A percentile compares a stretch with the other conserved stretches of the same genome.
These are phyloP conservation scores for Flaveria sonorensis DNA, from an alignment of 129 eudicot genomes.

Conservation along the genomic window DNA sequence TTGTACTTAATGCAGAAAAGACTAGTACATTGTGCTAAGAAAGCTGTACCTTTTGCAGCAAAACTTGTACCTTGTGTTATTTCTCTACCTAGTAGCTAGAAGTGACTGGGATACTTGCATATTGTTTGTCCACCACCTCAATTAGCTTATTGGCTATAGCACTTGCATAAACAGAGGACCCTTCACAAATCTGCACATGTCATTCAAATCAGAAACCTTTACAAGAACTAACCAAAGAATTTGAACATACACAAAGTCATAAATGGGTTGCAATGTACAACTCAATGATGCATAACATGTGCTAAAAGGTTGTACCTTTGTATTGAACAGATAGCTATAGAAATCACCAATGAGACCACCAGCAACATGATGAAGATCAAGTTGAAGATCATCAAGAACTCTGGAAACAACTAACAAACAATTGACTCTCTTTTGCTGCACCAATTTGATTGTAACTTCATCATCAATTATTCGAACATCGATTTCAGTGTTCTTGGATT, in stretches of 20 bases:
- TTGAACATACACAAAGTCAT: background rate
- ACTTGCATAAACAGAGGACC: conserved; percentile 90
- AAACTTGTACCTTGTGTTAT: conserved; percentile 31
- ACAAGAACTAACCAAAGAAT: background rate
- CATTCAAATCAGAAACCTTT: conserved; percentile 24
- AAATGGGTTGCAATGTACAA: conserved; percentile 23
- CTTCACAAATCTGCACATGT: conserved; percentile 81
- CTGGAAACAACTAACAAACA: conserved; percentile 71
- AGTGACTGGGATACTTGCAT: conserved; percentile 62
- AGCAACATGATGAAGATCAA: conserved; percentile 95
- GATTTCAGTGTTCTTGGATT: conserved; percentile 83
- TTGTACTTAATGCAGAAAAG: conserved; percentile 19
- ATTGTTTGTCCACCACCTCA: conserved; percentile 86
- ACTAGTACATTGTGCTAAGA: conserved; percentile 25
- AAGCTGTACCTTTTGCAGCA: conserved; percentile 15
- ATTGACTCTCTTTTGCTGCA: conserved; percentile 77
- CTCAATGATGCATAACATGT: conserved; percentile 5
- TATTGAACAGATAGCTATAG: conserved; percentile 81
- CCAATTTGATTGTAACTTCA: conserved; percentile 90
- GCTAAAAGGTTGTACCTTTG: conserved; percentile 62
- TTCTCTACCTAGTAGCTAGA: conserved; percentile 40
- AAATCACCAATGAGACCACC: conserved; percentile 95
- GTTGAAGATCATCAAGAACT: conserved; percentile 85
- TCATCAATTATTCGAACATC: conserved; percentile 92
- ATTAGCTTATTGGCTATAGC: conserved; percentile 90